phyloP scores from a whole-genome alignment of 1,284 basidiomycete species.

The Hypsizygus ulmarius region DNA sequence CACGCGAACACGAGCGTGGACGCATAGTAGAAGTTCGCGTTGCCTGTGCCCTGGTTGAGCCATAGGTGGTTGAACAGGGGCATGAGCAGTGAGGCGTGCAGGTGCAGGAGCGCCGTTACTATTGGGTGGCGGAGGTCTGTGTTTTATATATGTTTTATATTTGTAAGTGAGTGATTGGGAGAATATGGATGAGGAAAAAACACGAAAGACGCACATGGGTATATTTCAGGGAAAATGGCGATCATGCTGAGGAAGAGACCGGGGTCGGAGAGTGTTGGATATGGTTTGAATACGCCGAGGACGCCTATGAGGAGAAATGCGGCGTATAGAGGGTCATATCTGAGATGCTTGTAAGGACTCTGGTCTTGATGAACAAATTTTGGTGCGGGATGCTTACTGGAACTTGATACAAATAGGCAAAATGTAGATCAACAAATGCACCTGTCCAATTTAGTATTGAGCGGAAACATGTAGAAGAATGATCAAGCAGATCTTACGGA shows the following conservation, averaged over 20 bases:
- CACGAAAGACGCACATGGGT: constrained; percentile 60
- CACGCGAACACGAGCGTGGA: constrained; percentile 91
- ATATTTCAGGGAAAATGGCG: constrained; percentile 80
- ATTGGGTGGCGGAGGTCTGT: constrained; percentile 87
- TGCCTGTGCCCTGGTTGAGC: constrained; percentile 90
- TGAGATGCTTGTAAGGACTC: constrained; percentile 27
- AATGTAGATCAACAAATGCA: constrained; percentile 85
- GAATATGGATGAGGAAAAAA: not conserved
- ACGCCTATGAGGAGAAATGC: constrained; percentile 77
- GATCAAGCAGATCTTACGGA: constrained; percentile 54
- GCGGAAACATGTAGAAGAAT: not conserved
- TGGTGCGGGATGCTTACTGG: constrained; percentile 47
- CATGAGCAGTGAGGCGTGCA: constrained; percentile 84
- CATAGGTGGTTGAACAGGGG: constrained; percentile 93
- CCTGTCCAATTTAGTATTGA: constrained; percentile 38
- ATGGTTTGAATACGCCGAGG: constrained; percentile 86
- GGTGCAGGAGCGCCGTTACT: constrained; percentile 79
- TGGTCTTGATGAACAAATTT: not conserved
- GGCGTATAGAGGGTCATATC: constrained; percentile 85
- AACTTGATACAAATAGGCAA: constrained; percentile 87
- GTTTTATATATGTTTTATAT: not conserved
- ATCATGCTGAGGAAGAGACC: constrained; percentile 84
- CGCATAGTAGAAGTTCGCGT: constrained; percentile 98
- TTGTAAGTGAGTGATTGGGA: not conserved
- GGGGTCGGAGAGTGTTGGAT: constrained; percentile 87